Conservation (phyloP, 2,329 filamentous ascomycete species). For the Alternaria sp. region DNA sequence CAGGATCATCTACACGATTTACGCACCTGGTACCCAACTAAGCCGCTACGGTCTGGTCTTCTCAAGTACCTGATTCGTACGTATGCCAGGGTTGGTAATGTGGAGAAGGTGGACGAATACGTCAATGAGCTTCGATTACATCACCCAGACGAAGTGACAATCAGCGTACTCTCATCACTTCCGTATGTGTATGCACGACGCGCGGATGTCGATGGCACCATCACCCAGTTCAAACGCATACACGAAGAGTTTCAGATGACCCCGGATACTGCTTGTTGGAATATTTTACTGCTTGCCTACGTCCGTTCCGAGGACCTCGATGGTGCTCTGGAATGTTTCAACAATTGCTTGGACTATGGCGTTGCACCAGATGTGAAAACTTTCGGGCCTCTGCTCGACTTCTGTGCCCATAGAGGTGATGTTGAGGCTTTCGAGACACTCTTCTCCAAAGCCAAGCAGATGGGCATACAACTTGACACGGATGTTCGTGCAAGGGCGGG, state of each 20-base stretch:
- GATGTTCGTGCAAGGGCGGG: conserved; percentile 34
- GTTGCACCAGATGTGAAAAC: conserved; percentile 66
- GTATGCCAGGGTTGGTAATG: conserved; percentile 45
- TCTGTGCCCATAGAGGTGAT: conserved; percentile 75
- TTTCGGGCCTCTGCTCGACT: conserved; percentile 75
- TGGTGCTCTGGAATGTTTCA: conserved; percentile 69
- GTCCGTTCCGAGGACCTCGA: conserved; percentile 69
- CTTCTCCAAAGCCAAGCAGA: conserved; percentile 66
- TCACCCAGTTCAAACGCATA: conserved; percentile 69
- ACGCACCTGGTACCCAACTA: conserved; percentile 29
- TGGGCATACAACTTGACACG: conserved; percentile 29
- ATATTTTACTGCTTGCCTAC: conserved; percentile 76
- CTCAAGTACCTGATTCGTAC: conserved; percentile 31
- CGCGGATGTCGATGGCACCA: conserved; percentile 67
- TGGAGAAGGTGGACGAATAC: conserved; percentile 40
- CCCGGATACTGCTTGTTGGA: conserved; percentile 71
- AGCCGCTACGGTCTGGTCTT: conserved; percentile 23
- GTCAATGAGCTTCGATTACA: conserved; percentile 33
- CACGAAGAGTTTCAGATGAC: conserved; percentile 59
- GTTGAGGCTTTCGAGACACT: conserved; percentile 71
- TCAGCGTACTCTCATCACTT: conserved; percentile 46
- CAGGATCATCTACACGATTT: conserved; percentile 33
- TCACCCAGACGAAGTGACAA: conserved; percentile 12
- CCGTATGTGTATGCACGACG: conserved; percentile 74
- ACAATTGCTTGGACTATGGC: conserved; percentile 59